These are phyloP conservation scores for Podochytrium sp. DNA, from an alignment of 192 early-diverging fungal species.

Conservation along the genomic window DNA sequence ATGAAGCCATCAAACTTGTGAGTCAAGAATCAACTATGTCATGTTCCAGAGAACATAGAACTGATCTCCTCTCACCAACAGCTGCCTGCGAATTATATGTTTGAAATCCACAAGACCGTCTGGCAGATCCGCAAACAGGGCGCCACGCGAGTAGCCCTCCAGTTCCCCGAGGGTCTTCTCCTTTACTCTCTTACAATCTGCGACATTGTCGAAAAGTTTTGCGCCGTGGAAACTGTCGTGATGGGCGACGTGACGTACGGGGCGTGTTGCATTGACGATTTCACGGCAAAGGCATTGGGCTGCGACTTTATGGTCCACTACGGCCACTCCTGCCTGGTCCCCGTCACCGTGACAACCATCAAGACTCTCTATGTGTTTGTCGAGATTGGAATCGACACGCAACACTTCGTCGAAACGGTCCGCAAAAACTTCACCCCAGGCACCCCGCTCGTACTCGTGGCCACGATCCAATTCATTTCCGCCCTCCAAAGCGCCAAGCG, in stretches of 20 bases:
- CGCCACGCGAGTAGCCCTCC: conserved; percentile 87
- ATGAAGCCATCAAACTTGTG: conserved; percentile 79
- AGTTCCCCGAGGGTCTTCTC: conserved; percentile 96
- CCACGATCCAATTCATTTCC: conserved; percentile 93
- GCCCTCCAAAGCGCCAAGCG: conserved; percentile 75
- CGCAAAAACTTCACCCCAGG: conserved; percentile 82
- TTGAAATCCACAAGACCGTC: conserved; percentile 97
- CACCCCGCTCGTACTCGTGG: conserved; percentile 74
- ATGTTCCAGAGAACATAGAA: too few species aligned
- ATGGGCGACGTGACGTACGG: conserved; percentile 99
- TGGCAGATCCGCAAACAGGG: conserved; percentile 80
- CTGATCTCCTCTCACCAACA: too few species aligned
- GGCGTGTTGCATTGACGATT: conserved; percentile 98
- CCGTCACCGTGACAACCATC: conserved; percentile 91
- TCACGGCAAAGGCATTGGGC: conserved; percentile 84
- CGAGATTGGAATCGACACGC: conserved; percentile 92
- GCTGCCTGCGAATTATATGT: conserved; percentile 96
- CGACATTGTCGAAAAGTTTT: conserved; percentile 86
- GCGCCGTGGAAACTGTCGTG: conserved; percentile 86
- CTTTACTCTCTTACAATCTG: conserved; percentile 92
- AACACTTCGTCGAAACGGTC: conserved; percentile 92
- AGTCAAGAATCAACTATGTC: too few species aligned
- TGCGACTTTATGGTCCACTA: conserved; percentile 99
- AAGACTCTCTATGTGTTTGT: conserved; percentile 99
- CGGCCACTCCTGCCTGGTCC: conserved; percentile 96